Evolutionary conservation across 129 eudicot species (phyloP).

Genomic region (Escallonia herrerae): DNA sequence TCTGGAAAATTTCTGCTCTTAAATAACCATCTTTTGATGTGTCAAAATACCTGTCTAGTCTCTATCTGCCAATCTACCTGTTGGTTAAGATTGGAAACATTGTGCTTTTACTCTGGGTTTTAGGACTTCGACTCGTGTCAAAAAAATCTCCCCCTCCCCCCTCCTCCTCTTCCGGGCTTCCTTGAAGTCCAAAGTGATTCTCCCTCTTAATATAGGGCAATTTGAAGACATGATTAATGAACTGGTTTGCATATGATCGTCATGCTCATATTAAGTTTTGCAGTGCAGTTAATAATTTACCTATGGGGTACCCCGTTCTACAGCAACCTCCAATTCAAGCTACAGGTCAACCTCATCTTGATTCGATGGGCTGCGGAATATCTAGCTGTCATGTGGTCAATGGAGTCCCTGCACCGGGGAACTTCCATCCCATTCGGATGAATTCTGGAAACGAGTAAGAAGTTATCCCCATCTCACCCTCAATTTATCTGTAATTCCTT

Average conservation of each 20-base stretch:
- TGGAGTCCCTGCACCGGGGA: slow-evolving; percentile 92
- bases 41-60: too few species aligned
- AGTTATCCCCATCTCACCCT: not conserved
- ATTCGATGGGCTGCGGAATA: slow-evolving; percentile 68
- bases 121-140: too few species aligned
- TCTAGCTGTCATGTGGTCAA: slow-evolving; percentile 89
- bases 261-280: slow-evolving; percentile 10
- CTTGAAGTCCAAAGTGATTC: too few species aligned
- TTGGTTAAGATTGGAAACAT: too few species aligned
- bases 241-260: not conserved
- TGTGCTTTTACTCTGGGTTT: too few species aligned
- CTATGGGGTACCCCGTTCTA: slow-evolving; percentile 95
- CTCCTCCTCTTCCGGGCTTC: not conserved
- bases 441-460: slow-evolving; percentile 79
- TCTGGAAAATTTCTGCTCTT: too few species aligned
- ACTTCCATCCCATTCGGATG: slow-evolving; percentile 83
- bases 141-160: not conserved
- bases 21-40: too few species aligned
- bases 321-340: slow-evolving; percentile 72
- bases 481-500: not conserved
- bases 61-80: too few species aligned
- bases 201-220: too few species aligned
- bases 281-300: slow-evolving; percentile 94
- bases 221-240: too few species aligned
- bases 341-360: slow-evolving; percentile 88